These are phyloP conservation scores for Pyrenophora graminea DNA, from an alignment of 2,329 filamentous ascomycete species.

Conservation along the genomic window DNA sequence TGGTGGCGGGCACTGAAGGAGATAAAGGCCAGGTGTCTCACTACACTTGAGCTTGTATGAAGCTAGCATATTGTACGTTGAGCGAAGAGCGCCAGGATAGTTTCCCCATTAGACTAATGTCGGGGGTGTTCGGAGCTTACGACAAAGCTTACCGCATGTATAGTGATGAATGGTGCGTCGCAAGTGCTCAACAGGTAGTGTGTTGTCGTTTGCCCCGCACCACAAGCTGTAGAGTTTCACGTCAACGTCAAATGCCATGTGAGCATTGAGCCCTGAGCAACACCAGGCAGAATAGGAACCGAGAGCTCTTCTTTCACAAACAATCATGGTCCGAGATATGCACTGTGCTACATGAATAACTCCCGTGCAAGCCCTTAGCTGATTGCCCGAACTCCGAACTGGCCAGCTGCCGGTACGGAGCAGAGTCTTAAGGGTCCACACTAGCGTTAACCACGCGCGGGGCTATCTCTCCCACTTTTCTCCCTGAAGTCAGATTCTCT, in stretches of 20 bases:
- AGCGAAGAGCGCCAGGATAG: background rate
- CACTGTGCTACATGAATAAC: too few species aligned
- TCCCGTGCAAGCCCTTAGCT: background rate
- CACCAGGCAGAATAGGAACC: background rate
- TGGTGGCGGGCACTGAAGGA: conserved; percentile 20
- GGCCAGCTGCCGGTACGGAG: conserved; percentile 12
- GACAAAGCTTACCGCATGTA: conserved; percentile 5
- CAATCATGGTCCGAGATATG: too few species aligned
- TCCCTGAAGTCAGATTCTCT: conserved; percentile 12
- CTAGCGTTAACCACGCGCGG: conserved; percentile 15
- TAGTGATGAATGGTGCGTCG: conserved; percentile 3
- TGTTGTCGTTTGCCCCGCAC: conserved; percentile 10
- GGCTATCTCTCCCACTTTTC: conserved; percentile 20
- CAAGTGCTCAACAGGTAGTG: conserved; percentile 9
- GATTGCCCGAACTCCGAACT: background rate
- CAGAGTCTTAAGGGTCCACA: conserved; percentile 13
- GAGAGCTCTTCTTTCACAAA: too few species aligned
- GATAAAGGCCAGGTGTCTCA: conserved; percentile 34
- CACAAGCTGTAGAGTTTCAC: background rate
- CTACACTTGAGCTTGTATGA: conserved; percentile 21
- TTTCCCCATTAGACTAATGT: background rate
- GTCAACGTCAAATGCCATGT: background rate
- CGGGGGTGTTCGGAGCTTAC: conserved; percentile 7
- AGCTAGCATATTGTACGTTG: conserved; percentile 10
- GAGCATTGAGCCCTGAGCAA: background rate